Base-by-base conservation (phyloP, 805 yeast species). In the Sungouiozyma intestinalis region DNA sequence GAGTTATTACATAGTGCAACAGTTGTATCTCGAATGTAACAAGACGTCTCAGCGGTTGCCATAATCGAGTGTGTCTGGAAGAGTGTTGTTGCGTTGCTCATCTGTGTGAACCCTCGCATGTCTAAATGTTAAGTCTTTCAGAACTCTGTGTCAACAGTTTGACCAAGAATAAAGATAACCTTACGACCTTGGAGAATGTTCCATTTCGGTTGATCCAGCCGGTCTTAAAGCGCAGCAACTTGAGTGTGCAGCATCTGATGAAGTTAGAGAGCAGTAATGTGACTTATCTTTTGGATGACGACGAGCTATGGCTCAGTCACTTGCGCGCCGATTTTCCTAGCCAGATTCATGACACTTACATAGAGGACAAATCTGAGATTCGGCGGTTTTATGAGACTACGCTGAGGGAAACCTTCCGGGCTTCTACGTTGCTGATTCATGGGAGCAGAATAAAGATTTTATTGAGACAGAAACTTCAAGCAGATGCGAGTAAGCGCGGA, bases 221-320 rank as follows among this genome's bases (percentile, higher is more conserved):
- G 16, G 58, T 62, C 1, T 47, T 66, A 17, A 41, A 47, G 33
- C 57, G 58, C 39, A 53, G 59, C 14, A 58, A 61, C 16, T 50
- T 62, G 13, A 56, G 53, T 14, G 40, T 55, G 7, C 57, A 56
- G 9, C 72, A 66, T 36, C 39, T 67, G 11, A 41, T 48, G 20
- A 55, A 51, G 17, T 40, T 66, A 8, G 72, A 67, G 43, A 39
- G 41, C 17, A 43, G 40, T 2, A 65, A 65, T 43, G 61, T 62
- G 0, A 44, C 49, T 16, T 50, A 62, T 19, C 48, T 66, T 1
- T 54, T 67, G 36, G 70, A 67, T 33, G 71, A 66, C 48, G 68
- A 64, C 38, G 59, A 58, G 9, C 43, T 63, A 2, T 67, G 72
- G 72, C 42, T 42, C 3, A 42, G 48, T 2, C 43, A 62, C 17